Conservation (phyloP, 1,284 basidiomycete genomes). For the Ceratobasidium sp. region DNA sequence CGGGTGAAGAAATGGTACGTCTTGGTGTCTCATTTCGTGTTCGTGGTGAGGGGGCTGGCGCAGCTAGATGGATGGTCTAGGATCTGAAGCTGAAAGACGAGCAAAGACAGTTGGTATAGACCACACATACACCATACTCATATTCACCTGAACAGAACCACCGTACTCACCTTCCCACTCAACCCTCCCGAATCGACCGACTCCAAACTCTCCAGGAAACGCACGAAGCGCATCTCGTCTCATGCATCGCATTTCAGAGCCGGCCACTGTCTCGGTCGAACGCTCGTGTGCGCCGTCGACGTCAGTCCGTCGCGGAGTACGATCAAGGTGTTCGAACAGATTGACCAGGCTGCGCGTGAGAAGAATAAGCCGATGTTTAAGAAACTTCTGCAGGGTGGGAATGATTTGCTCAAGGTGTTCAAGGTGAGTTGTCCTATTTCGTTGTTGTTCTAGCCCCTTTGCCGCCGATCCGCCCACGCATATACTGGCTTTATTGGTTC, state of each 20-base stretch:
- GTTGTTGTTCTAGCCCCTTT: too few species aligned
- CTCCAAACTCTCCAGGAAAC: slow-evolving; percentile 76
- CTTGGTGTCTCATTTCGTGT: background rate
- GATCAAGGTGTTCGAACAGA: slow-evolving; percentile 97
- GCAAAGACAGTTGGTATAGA: slow-evolving; percentile 83
- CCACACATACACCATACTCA: background rate
- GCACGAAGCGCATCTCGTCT: slow-evolving; percentile 68
- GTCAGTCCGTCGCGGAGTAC: slow-evolving; percentile 80
- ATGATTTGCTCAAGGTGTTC: slow-evolving; percentile 95
- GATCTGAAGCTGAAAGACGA: slow-evolving; percentile 90
- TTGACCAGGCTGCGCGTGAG: slow-evolving; percentile 88
- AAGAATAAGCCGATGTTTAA: slow-evolving; percentile 93
- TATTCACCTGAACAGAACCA: too few species aligned
- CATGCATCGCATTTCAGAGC: too few species aligned
- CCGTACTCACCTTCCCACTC: slow-evolving; percentile 86
- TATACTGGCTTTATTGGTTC: too few species aligned
- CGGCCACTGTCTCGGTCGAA: too few species aligned
- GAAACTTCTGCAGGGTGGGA: slow-evolving; percentile 89
- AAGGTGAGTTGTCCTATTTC: slow-evolving; percentile 69
- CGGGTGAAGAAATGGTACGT: slow-evolving; percentile 84
- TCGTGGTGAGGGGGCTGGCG: background rate
- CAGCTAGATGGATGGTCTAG: slow-evolving; percentile 59
- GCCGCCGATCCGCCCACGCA: too few species aligned
- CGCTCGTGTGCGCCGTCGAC: too few species aligned
- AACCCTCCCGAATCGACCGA: slow-evolving; percentile 76